Evolutionary conservation across 2,329 filamentous ascomycete species (phyloP).

Genomic region (Pyricularia sp.): DNA sequence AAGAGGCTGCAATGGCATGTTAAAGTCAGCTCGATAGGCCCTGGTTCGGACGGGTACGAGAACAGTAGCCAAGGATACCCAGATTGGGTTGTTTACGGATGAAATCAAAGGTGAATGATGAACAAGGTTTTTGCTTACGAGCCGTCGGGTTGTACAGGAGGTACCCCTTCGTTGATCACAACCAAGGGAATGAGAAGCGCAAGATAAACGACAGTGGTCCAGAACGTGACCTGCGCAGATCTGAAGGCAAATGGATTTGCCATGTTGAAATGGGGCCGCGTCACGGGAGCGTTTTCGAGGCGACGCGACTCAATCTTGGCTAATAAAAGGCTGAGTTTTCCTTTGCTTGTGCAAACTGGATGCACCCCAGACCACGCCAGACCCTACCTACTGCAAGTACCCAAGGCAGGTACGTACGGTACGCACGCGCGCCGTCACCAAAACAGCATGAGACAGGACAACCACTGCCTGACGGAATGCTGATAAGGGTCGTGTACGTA

Average conservation of each 20-base stretch:
- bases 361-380: not conserved
- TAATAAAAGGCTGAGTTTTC: not conserved
- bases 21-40: not conserved
- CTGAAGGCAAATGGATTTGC: constrained; percentile 60
- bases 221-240: constrained; percentile 68
- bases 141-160: constrained; percentile 44
- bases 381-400: not conserved
- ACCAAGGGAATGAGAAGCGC: constrained; percentile 61
- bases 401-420: not conserved
- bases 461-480: not conserved
- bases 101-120: not conserved
- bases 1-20: constrained; percentile 7
- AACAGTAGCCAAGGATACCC: not conserved
- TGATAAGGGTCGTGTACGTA: not conserved
- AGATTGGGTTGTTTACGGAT: not conserved
- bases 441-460: not conserved
- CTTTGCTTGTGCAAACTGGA: not conserved
- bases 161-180: constrained; percentile 63
- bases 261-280: not conserved
- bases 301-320: not conserved
- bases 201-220: constrained; percentile 64
- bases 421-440: not conserved
- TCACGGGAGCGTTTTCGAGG: not conserved
- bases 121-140: constrained; percentile 9
- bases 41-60: not conserved